Percentiles rank a stretch among this genome's conserved stretches.
phyloP scores from a whole-genome alignment of 2,329 filamentous ascomycete species.

The Neurospora sp. region DNA sequence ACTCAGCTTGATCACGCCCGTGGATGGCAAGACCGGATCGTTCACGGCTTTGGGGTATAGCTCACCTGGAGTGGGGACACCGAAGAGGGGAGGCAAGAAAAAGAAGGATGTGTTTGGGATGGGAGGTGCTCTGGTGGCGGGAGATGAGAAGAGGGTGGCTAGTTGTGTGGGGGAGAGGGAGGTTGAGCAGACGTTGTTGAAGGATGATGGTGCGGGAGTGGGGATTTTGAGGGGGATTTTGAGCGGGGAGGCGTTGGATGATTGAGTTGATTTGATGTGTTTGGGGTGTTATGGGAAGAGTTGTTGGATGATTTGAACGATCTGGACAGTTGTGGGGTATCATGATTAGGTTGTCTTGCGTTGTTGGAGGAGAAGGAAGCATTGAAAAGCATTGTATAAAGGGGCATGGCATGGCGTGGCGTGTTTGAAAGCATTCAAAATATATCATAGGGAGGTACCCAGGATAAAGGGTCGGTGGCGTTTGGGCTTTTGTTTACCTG shows the following conservation, averaged over 20 bases:
- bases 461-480: background rate
- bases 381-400: background rate
- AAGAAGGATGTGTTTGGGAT: constrained; percentile 41
- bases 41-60: constrained; percentile 31
- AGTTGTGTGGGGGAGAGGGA: constrained; percentile 76
- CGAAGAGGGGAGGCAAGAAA: constrained; percentile 58
- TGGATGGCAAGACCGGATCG: constrained; percentile 59
- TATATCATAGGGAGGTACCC: background rate
- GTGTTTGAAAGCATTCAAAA: background rate
- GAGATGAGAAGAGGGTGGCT: constrained; percentile 68
- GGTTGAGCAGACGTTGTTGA: constrained; percentile 54
- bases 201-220: constrained; percentile 43
- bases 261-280: background rate
- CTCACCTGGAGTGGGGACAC: constrained; percentile 46
- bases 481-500: background rate
- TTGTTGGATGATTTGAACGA: background rate
- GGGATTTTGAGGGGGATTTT: constrained; percentile 55
- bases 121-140: constrained; percentile 26
- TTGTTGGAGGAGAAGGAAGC: background rate
- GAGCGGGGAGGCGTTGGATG: constrained; percentile 48
- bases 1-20: constrained; percentile 65
- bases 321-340: background rate
- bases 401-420: background rate
- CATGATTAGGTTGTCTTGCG: background rate
- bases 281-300: background rate